Conservation (phyloP, 1,139 yeast genomes). For the Geotrichum restrictum region DNA sequence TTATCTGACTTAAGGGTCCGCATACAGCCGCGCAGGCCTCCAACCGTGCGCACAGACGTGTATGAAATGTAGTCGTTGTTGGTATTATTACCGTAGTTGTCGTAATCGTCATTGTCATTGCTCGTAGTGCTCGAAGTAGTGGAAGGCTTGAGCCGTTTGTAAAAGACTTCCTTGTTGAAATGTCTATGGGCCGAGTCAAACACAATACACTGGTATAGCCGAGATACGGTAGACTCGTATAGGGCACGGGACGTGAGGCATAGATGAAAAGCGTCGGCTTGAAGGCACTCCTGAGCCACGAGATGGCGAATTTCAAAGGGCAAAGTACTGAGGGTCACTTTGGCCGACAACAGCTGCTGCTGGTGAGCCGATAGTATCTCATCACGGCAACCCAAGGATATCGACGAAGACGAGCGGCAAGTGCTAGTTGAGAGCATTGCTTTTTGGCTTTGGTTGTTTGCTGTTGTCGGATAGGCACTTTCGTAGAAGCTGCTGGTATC, state of each 20-base stretch:
- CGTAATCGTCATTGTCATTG: neutral
- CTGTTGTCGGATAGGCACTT: neutral
- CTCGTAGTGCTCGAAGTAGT: neutral
- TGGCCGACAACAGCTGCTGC: too few species aligned
- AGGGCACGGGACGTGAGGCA: constrained; percentile 23
- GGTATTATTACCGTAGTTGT: neutral
- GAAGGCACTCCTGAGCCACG: constrained; percentile 27
- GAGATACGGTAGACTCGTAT: constrained; percentile 24
- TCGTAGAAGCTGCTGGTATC: neutral
- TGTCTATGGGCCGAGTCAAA: constrained; percentile 29
- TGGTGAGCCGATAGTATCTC: neutral
- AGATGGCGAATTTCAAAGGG: constrained; percentile 38
- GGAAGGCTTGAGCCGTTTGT: constrained; percentile 17
- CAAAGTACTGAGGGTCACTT: constrained; percentile 29
- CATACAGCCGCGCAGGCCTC: constrained; percentile 29
- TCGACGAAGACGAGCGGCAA: neutral
- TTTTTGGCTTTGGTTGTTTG: neutral
- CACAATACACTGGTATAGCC: constrained; percentile 29
- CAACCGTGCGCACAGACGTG: constrained; percentile 29
- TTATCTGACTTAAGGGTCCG: constrained; percentile 22
- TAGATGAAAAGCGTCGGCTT: constrained; percentile 31
- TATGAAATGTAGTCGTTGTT: constrained; percentile 19
- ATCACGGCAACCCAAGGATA: neutral
- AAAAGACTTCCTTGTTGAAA: constrained; percentile 25
- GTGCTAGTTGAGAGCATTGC: neutral